phyloP scores from a whole-genome alignment of 805 yeast genomes.

The Candida dajiaensis region DNA sequence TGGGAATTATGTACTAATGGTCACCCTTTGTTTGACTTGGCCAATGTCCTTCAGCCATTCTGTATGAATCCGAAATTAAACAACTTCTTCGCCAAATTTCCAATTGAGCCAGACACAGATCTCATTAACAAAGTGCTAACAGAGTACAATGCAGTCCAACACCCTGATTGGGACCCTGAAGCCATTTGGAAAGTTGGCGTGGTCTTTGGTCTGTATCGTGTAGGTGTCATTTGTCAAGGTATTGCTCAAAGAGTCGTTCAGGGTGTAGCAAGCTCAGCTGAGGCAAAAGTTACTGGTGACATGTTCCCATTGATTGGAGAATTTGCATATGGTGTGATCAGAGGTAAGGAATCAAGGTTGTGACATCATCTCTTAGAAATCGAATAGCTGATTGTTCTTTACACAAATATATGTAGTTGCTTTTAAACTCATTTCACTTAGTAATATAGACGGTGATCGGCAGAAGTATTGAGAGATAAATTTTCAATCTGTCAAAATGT shows the following conservation, averaged over 20 bases:
- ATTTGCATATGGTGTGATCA: background rate
- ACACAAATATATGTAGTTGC: too few species aligned
- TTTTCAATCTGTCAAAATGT: too few species aligned
- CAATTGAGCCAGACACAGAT: slow-evolving; percentile 8
- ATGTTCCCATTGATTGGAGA: slow-evolving; percentile 26
- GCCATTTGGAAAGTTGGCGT: slow-evolving; percentile 43
- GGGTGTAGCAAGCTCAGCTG: slow-evolving; percentile 50
- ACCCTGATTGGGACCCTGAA: slow-evolving; percentile 24
- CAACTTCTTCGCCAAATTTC: slow-evolving; percentile 21
- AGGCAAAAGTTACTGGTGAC: slow-evolving; percentile 36
- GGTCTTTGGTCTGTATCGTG: slow-evolving; percentile 49
- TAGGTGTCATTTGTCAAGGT: slow-evolving; percentile 56
- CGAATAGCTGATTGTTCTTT: too few species aligned
- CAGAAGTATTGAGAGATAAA: too few species aligned
- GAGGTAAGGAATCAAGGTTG: background rate
- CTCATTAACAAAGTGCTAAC: slow-evolving; percentile 15
- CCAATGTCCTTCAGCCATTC: slow-evolving; percentile 53
- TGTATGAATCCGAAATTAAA: slow-evolving; percentile 37
- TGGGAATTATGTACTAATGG: slow-evolving; percentile 67
- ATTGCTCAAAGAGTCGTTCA: slow-evolving; percentile 47
- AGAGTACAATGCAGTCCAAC: slow-evolving; percentile 11
- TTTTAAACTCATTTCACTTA: too few species aligned
- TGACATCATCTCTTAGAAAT: too few species aligned
- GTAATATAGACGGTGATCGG: too few species aligned
- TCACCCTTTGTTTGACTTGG: slow-evolving; percentile 56